These are phyloP conservation scores for Thelephora ganbajun DNA, from an alignment of 768 basidiomycete genomes.

Conservation along the genomic window DNA sequence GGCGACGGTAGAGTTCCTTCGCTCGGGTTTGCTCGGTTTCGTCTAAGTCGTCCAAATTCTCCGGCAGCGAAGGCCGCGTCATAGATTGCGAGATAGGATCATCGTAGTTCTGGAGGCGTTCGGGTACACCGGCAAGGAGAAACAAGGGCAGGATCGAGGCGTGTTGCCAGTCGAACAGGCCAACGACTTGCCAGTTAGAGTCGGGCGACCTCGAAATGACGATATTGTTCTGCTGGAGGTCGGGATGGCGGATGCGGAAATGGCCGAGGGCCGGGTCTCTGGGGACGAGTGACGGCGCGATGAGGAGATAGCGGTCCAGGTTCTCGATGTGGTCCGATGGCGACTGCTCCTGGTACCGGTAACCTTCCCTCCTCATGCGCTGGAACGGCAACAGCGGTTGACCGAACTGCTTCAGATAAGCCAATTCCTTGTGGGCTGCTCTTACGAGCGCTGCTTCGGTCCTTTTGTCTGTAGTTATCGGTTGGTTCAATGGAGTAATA, in stretches of 20 bases:
- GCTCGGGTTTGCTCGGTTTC: slow-evolving; percentile 7
- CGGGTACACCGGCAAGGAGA: slow-evolving; percentile 12
- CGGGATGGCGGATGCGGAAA: slow-evolving; percentile 35
- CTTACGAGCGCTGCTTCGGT: no score
- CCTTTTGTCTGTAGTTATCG: no score
- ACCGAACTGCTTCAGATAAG: no score
- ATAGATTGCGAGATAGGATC: slow-evolving; percentile 10
- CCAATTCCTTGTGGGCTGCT: no score
- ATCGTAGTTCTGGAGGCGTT: slow-evolving; percentile 13
- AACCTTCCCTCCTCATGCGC: no score
- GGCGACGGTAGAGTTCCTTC: slow-evolving; percentile 10
- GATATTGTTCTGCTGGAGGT: slow-evolving; percentile 31
- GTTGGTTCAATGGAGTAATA: no score
- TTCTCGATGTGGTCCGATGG: no score
- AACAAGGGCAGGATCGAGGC: slow-evolving; percentile 13
- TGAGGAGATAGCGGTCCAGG: slow-evolving; percentile 34
- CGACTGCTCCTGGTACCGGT: no score
- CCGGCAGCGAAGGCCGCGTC: slow-evolving; percentile 11
- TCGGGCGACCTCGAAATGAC: slow-evolving; percentile 31
- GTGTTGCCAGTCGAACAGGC: slow-evolving; percentile 18
- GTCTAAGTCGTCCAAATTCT: slow-evolving; percentile 9
- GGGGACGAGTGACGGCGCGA: slow-evolving; percentile 31
- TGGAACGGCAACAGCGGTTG: no score
- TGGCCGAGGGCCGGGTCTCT: slow-evolving; percentile 21
- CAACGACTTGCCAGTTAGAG: slow-evolving; percentile 24